Percentiles rank a stretch among this genome's conserved stretches.
Conservation (phyloP, 2,329 filamentous ascomycete genomes). For the Pseudocercospora fuligena region DNA sequence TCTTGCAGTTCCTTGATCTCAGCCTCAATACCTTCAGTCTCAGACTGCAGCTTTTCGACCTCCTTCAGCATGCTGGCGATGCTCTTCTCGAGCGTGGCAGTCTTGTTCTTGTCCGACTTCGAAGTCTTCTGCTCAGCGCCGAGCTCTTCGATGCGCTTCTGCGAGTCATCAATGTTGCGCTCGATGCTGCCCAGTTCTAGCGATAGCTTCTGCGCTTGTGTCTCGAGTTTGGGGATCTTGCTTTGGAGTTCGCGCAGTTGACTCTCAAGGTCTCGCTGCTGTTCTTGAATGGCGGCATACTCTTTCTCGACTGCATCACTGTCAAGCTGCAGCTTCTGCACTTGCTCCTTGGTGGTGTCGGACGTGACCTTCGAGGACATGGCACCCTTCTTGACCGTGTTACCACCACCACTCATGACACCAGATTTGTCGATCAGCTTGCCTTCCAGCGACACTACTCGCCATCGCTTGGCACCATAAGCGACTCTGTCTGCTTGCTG, state of each 20-base stretch:
- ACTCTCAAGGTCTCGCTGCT: slow-evolving; percentile 78
- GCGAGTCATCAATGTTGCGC: slow-evolving; percentile 80
- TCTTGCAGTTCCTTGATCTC: slow-evolving; percentile 93
- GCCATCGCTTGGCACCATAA: slow-evolving; percentile 91
- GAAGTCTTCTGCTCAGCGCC: slow-evolving; percentile 79
- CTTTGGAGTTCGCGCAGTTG: slow-evolving; percentile 73
- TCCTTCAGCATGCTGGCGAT: slow-evolving; percentile 77
- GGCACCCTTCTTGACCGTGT: slow-evolving; percentile 82
- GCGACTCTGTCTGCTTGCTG: slow-evolving; percentile 97
- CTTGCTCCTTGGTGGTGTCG: slow-evolving; percentile 85
- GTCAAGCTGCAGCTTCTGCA: slow-evolving; percentile 82
- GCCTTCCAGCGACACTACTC: slow-evolving; percentile 92
- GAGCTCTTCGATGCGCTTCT: slow-evolving; percentile 85
- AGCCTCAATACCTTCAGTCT: slow-evolving; percentile 87
- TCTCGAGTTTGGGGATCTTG: slow-evolving; percentile 83
- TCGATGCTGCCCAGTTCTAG: slow-evolving; percentile 88
- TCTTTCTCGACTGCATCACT: slow-evolving; percentile 82
- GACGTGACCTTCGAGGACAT: slow-evolving; percentile 97
- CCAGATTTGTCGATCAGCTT: slow-evolving; percentile 97
- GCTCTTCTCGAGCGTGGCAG: slow-evolving; percentile 74
- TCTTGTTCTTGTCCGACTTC: slow-evolving; percentile 76
- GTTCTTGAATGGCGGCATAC: slow-evolving; percentile 82
- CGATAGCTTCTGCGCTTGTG: slow-evolving; percentile 85
- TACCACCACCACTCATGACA: slow-evolving; percentile 98
- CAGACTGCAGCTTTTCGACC: slow-evolving; percentile 76